Conservation (phyloP, 768 basidiomycete genomes). For the Rhodotorula paludigena region DNA sequence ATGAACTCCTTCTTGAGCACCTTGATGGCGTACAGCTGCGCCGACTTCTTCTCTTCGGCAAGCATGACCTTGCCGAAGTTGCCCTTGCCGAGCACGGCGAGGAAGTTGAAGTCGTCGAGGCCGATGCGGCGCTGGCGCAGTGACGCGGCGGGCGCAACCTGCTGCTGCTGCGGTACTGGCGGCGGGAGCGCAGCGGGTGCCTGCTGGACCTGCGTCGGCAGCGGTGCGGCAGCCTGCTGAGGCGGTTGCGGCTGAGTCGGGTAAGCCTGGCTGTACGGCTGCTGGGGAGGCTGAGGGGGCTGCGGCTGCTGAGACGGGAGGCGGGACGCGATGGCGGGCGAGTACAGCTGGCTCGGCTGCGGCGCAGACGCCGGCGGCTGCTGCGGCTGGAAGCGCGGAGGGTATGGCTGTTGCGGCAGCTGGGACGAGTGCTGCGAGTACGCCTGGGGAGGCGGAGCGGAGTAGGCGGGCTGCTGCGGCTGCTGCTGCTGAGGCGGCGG, state of each 20-base stretch:
- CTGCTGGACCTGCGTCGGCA: slow-evolving; percentile 34
- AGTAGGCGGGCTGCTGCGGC: slow-evolving; percentile 9
- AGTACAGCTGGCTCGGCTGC: slow-evolving; percentile 1
- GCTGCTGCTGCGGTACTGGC: slow-evolving; percentile 12
- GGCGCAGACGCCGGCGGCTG: slow-evolving; percentile 39
- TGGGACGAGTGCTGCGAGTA: slow-evolving; percentile 14
- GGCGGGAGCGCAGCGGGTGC: slow-evolving; percentile 19
- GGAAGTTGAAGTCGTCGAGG: slow-evolving; percentile 96
- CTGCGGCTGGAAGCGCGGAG: slow-evolving; percentile 45
- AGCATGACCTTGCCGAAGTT: slow-evolving; percentile 99
- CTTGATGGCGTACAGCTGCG: slow-evolving; percentile 92
- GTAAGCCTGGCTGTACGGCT: too few species aligned
- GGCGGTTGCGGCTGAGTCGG: too few species aligned
- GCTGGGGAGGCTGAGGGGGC: slow-evolving; percentile 12
- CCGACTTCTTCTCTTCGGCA: slow-evolving; percentile 92
- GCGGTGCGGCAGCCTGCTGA: slow-evolving; percentile 15
- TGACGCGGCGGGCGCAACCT: slow-evolving; percentile 24
- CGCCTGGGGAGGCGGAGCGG: slow-evolving; percentile 27
- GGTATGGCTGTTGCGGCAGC: slow-evolving; percentile 10
- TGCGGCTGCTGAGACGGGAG: slow-evolving; percentile 11
- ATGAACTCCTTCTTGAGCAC: slow-evolving; percentile 99
- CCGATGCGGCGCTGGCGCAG: slow-evolving; percentile 75
- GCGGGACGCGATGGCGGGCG: neutral
- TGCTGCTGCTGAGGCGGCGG: slow-evolving; percentile 8
- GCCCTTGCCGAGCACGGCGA: slow-evolving; percentile 96